Base-by-base conservation (phyloP, 495 filamentous ascomycete species). In the Neurospora hispaniola region DNA sequence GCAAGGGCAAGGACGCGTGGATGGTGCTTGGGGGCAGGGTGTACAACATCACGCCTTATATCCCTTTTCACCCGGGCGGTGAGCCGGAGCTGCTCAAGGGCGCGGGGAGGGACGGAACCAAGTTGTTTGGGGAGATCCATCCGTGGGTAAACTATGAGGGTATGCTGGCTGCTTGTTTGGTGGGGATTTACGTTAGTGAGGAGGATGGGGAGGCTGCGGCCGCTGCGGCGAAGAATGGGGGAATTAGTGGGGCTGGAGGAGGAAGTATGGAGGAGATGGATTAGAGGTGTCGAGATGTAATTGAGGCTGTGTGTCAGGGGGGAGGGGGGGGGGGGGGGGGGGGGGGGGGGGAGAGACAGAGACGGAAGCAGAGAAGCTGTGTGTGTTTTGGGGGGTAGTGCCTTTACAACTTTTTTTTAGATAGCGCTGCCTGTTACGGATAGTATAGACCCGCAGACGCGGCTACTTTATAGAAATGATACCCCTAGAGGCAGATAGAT, bases 91-190 rank as follows among this genome's bases (percentile, higher is more conserved):
- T 98, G 76, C 84, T 97, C 80, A 86, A 91, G 31, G 90, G 86
- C 18, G 95, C 94, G 2, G 96, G 93, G 20, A 86, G 88, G 74
- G 91, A 94, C 78, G 93, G 89, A 43, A 89, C 86, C 7, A 90
- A 89, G 83, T 76, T 99, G 78, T 98, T 99, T 80, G 89, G 90
- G 74, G 94, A 97, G 84, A 88, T 94, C 31, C 96, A 99, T 85
- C 94, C 95, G 20, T 99, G 96, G 96, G 95, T 99, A 11, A 99
- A 97, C 77, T 97, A 93, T 86, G 96, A 98, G 84, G 92, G 91
- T 5, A 97, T 99, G 88, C 81, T 99, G 71, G 88, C 89, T 35
- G 88, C 91, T 77, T 98, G 95, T 80, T 77, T 97, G 74, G 86
- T 99, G 5, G 96, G 96, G 1, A 89, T 97, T 41, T 82, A 93